Percentiles rank a stretch among this genome's conserved stretches.
phyloP scores from a whole-genome alignment of 2,329 filamentous ascomycete species.

The Hirsutella rhossiliensis region DNA sequence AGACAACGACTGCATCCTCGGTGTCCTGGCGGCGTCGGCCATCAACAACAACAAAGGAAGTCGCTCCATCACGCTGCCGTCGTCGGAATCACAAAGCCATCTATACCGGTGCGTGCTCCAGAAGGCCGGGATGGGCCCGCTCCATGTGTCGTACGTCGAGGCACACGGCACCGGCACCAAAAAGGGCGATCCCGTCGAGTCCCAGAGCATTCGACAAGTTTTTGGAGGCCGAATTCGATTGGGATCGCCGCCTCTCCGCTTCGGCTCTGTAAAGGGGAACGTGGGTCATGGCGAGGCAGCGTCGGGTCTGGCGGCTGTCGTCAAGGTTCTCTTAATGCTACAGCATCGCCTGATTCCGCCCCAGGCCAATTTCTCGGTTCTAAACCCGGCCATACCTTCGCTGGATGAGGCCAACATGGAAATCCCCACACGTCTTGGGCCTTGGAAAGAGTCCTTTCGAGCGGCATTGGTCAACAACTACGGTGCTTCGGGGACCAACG shows the following conservation, averaged over 20 bases:
- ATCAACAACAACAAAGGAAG: slow-evolving; percentile 65
- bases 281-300: slow-evolving; percentile 35
- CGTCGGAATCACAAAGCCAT: slow-evolving; percentile 29
- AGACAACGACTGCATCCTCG: slow-evolving; percentile 56
- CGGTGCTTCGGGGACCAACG: slow-evolving; percentile 22
- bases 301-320: slow-evolving; percentile 26
- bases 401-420: not conserved
- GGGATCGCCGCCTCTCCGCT: slow-evolving; percentile 24
- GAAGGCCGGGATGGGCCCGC: not conserved
- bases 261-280: slow-evolving; percentile 38
- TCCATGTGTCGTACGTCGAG: slow-evolving; percentile 1
- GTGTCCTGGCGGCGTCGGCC: slow-evolving; percentile 47
- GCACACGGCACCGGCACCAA: slow-evolving; percentile 1
- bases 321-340: slow-evolving; percentile 39
- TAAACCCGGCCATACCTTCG: slow-evolving; percentile 23
- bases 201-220: slow-evolving; percentile 2
- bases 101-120: not conserved
- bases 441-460: not conserved
- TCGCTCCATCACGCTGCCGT: slow-evolving; percentile 60
- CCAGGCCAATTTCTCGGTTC: slow-evolving; percentile 37
- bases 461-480: slow-evolving; percentile 22
- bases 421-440: not conserved
- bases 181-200: slow-evolving; percentile 1
- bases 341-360: slow-evolving; percentile 34
- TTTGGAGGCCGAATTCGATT: slow-evolving; percentile 4